Percentiles rank a stretch among this genome's conserved stretches.
phyloP scores from a whole-genome alignment of 371 early-diverging fungal genomes.

The Furculomyces boomerangus region DNA sequence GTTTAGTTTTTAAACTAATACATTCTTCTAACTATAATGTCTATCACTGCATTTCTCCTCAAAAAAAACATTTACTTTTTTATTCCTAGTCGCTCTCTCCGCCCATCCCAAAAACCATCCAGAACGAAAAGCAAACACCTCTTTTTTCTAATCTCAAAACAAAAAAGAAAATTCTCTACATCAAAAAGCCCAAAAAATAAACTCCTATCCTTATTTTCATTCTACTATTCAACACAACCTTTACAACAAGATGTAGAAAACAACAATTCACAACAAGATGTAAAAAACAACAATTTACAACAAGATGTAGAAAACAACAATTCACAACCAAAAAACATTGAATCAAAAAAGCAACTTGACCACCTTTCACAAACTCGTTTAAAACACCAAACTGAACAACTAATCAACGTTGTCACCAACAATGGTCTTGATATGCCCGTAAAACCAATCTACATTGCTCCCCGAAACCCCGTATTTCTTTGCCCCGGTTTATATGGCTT shows the following conservation, averaged over 20 bases:
- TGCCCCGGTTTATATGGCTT: constrained; percentile 86
- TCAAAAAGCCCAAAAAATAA: no score
- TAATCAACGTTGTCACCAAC: neutral
- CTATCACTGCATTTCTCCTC: no score
- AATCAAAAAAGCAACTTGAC: neutral
- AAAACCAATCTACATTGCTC: constrained; percentile 43
- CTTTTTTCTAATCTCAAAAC: no score
- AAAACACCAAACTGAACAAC: neutral
- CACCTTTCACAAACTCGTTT: neutral
- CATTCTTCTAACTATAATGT: no score
- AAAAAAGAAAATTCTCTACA: no score
- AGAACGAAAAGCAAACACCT: no score
- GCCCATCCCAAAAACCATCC: no score
- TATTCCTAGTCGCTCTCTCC: no score
- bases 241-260: neutral
- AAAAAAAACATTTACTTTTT: no score
- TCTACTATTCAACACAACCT: no score
- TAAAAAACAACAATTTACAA: neutral
- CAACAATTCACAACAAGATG: neutral
- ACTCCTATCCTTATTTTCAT: no score
- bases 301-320: neutral
- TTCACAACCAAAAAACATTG: neutral
- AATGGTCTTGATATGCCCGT: constrained; percentile 19
- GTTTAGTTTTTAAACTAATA: no score
- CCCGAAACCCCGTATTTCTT: constrained; percentile 62